Evolutionary conservation across 768 basidiomycete species (phyloP).

Genomic region (Glaciozyma antarctica): DNA sequence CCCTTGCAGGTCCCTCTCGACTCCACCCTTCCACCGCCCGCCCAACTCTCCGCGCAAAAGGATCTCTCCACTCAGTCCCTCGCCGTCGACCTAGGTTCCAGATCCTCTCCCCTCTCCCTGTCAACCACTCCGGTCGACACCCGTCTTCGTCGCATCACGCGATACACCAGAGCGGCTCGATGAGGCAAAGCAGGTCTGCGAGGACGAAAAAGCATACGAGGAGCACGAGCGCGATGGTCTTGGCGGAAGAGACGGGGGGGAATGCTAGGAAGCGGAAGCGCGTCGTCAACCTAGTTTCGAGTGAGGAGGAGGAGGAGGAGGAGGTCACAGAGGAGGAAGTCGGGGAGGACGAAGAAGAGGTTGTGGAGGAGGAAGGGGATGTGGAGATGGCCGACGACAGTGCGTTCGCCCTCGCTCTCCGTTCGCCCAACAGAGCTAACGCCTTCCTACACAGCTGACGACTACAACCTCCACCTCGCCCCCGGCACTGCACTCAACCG

Average conservation of each 20-base stretch:
- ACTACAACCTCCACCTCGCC: conserved; percentile 7
- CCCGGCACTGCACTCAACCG: conserved; percentile 4
- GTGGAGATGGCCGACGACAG: conserved; percentile 1
- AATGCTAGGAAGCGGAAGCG: background rate
- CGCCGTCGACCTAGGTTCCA: too few relatives aligned
- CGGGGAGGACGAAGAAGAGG: conserved; percentile 1
- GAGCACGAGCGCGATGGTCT: background rate
- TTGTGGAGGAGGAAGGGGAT: background rate
- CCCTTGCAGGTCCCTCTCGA: too few relatives aligned
- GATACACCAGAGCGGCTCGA: background rate
- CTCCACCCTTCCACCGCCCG: too few relatives aligned
- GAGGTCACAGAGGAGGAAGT: background rate
- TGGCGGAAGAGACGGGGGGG: background rate
- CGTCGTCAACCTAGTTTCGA: background rate
- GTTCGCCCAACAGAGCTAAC: background rate
- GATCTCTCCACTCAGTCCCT: too few relatives aligned
- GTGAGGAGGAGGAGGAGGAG: background rate
- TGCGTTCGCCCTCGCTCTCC: too few relatives aligned
- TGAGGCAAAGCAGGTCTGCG: background rate
- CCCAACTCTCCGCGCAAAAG: too few relatives aligned
- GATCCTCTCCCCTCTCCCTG: conserved; percentile 18
- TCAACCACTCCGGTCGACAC: conserved; percentile 2
- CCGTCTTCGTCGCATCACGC: background rate
- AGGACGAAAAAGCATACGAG: background rate
- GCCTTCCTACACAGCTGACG: background rate